A percentile compares a stretch with the other conserved stretches of the same genome.
phyloP scores from a whole-genome alignment of 768 basidiomycete genomes.

The Lactarius deliciosus region DNA sequence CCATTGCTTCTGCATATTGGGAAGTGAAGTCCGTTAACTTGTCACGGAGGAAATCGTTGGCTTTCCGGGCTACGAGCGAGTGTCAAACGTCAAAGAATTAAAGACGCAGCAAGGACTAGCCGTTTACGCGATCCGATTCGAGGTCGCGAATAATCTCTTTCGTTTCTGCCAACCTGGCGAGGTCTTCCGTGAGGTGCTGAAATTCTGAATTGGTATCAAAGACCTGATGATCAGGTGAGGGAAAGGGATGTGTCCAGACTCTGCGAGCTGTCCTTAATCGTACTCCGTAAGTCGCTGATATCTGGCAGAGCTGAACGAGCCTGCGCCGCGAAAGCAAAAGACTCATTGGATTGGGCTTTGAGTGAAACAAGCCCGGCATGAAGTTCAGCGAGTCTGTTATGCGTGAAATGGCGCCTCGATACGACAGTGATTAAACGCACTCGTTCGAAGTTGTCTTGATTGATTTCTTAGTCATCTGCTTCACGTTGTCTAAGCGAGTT shows the following conservation, averaged over 20 bases:
- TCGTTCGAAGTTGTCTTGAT: slow-evolving; percentile 14
- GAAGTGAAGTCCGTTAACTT: slow-evolving; percentile 29
- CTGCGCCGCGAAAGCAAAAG: slow-evolving; percentile 25
- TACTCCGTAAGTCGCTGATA: slow-evolving; percentile 19
- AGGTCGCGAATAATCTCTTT: slow-evolving; percentile 23
- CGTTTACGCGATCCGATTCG: slow-evolving; percentile 20
- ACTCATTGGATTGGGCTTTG: slow-evolving; percentile 27
- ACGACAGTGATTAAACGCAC: slow-evolving; percentile 12
- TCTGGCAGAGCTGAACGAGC: slow-evolving; percentile 25
- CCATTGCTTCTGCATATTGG: slow-evolving; percentile 26
- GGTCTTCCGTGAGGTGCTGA: slow-evolving; percentile 18
- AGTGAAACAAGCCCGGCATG: slow-evolving; percentile 18
- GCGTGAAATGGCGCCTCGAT: background rate
- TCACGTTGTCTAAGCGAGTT: slow-evolving; percentile 17
- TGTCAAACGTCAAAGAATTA: background rate
- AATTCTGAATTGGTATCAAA: slow-evolving; percentile 18
- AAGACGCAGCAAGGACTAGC: slow-evolving; percentile 7
- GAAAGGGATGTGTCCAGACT: slow-evolving; percentile 14
- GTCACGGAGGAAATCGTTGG: slow-evolving; percentile 30
- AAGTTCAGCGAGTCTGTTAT: slow-evolving; percentile 25
- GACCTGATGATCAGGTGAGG: background rate
- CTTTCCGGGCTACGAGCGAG: slow-evolving; percentile 24
- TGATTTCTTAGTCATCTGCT: slow-evolving; percentile 21
- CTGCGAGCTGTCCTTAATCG: slow-evolving; percentile 19
- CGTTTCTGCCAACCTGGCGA: slow-evolving; percentile 19